Evolutionary conservation across 2,329 filamentous ascomycete species (phyloP), one percentile per base, ranked within the genome.

Genomic region (Aspergillus brunneoviolaceus): DNA sequence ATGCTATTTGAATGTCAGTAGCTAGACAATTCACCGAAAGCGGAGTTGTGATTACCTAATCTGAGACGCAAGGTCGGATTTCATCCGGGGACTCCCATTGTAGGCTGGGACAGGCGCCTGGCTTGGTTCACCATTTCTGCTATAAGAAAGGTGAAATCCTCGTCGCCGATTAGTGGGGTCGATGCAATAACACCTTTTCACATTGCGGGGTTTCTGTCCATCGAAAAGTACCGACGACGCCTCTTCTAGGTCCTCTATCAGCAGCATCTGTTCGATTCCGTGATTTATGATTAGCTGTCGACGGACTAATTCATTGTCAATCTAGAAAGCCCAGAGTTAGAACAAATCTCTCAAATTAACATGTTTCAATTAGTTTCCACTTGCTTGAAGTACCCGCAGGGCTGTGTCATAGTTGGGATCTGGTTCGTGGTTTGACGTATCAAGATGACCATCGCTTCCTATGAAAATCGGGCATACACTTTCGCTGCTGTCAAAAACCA

Each of bases 211-310:
- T n/a, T 79, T 80, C 47, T 78, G 78, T 23, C 80, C 81, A 56
- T 83, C 81, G 61, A 89, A 86, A 84, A 96, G 90, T 50, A 90
- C 84, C 4, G 81, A 77, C 49, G 88, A 81, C 1, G 89, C 95
- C 58, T 91, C 84, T 1, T 81, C 75, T 29, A 90, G 81, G 31
- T 88, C 81, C 58, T 87, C 81, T 57, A 97, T 86, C 0, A 99
- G 81, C 5, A 96, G 85, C 7, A 89, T 86, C 73, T 97, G 93
- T 63, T 99, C 95, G 55, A 97, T 91, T 6, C 80, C 78, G 67
- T 92, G 84, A 63, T 88, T 89, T 72, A 98, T 95, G 69, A 99
- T 89, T 51, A 98, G 80, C 60, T 92, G 88, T 62, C 92, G 89
- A 53, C 87, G 87, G 21, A 97, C 88, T 49, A 90, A 77, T 21